Conservation (phyloP, 805 yeast species). For the Suhomyces sp. region DNA sequence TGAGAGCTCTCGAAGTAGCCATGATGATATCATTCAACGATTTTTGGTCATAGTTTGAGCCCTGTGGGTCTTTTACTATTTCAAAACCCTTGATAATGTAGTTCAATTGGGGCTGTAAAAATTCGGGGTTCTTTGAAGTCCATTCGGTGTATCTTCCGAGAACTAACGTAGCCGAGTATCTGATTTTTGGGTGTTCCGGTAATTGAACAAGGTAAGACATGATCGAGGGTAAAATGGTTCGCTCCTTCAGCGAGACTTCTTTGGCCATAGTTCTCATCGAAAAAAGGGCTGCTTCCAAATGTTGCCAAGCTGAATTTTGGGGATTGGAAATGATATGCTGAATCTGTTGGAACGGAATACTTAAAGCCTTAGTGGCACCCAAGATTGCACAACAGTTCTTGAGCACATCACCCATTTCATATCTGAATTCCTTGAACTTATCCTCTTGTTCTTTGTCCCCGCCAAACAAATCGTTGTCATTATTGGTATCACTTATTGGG, state of each 20-base stretch:
- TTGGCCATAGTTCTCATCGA: conserved; percentile 92
- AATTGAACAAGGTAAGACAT: conserved; percentile 64
- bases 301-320: conserved; percentile 63
- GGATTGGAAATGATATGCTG: conserved; percentile 35
- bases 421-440: conserved; percentile 88
- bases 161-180: conserved; percentile 91
- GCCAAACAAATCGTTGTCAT: conserved; percentile 48
- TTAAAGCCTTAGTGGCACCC: conserved; percentile 69
- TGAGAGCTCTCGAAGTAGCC: conserved; percentile 90
- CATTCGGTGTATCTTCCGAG: conserved; percentile 96
- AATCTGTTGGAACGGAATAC: conserved; percentile 65
- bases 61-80: conserved; percentile 7
- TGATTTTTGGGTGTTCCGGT: conserved; percentile 81
- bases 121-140: conserved; percentile 85
- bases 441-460: conserved; percentile 81
- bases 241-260: conserved; percentile 70
- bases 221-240: conserved; percentile 67
- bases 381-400: conserved; percentile 92
- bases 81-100: conserved; percentile 78
- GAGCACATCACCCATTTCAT: conserved; percentile 96
- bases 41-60: conserved; percentile 14
- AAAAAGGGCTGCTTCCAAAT: conserved; percentile 85
- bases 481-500: conserved; percentile 44
- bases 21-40: conserved; percentile 51
- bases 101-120: conserved; percentile 74